Evolutionary conservation across 768 basidiomycete species (phyloP), one percentile per base, ranked within the genome.

Genomic region (Chalciporus chontae): DNA sequence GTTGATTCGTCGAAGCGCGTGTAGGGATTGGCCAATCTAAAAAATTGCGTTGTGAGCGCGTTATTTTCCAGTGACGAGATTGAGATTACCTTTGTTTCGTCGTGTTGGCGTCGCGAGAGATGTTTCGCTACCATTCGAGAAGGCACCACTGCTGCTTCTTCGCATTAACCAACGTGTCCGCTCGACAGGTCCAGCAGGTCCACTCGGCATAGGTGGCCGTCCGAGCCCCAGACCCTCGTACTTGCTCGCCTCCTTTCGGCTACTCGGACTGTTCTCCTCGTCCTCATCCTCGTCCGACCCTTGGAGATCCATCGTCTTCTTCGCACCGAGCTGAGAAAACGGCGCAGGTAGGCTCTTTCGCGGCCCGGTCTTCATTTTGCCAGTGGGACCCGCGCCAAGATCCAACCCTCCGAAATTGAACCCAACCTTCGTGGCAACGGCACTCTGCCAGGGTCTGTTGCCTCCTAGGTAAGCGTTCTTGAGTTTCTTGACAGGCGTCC

Each of bases 361-460:
- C 40, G 76, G 76, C 17, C 81, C 81, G 29, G 66, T 72, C 64
- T 78, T 78, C 29, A 65, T 71, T 54, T 76, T 76, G 26, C 61
- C 62, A 1, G 52, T 59, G 56, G 70, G 75, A 23, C 68, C 69
- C 19, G 70, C 67, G 37, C 50, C 59, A n/a, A 60, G 68, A 18
- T 71, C 71, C 11, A 69, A 62, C 15, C 69, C 74, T 27, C 67
- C 69, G 61, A 78, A 79, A 31, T 75, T 72, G 26, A 78, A 74
- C 24, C 73, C 72, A 42, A 88, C 80, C 64, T 85, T 88, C 55
- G 76, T 67, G 13, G 87, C 77, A 17, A 90, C 78, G 4, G 87
- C 87, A 60, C 88, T 90, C 65, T 89, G 87, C 87, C 87, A 90
- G 4, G 84, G 86, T 9, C 87, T 74, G 43, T 80, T 77, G 51